Percentiles rank a stretch among this genome's conserved stretches.
Conservation (phyloP, 23 red algal species). For the Gracilaria gracilis region DNA sequence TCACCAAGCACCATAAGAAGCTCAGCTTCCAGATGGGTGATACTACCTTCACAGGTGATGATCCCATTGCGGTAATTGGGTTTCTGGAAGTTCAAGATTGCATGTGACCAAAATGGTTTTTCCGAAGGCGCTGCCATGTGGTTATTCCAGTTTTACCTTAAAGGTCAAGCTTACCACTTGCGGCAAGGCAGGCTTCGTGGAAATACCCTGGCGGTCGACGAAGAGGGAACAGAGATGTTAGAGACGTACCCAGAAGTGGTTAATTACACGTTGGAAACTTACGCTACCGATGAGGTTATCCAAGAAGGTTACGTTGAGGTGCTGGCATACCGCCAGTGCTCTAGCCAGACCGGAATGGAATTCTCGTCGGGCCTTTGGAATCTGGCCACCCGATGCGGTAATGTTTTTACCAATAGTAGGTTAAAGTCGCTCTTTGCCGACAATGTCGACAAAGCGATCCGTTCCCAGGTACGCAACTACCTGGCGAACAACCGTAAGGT, state of each 20-base stretch:
- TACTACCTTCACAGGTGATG: too few species aligned
- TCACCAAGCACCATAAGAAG: too few species aligned
- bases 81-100: constrained; percentile 21
- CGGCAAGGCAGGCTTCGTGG: neutral
- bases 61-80: neutral
- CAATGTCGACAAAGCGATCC: too few species aligned
- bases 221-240: neutral
- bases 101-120: constrained; percentile 25
- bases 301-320: constrained; percentile 9
- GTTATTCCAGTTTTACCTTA: too few species aligned
- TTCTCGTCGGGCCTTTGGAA: too few species aligned
- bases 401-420: too few species aligned
- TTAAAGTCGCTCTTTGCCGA: too few species aligned
- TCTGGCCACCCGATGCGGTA: too few species aligned
- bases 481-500: too few species aligned
- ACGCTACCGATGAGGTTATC: constrained; percentile 39
- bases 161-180: constrained; percentile 21
- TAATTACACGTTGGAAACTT: constrained; percentile 15
- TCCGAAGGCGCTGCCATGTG: constrained; percentile 14
- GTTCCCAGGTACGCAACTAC: too few species aligned
- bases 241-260: neutral
- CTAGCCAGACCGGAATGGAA: constrained; percentile 26
- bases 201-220: neutral
- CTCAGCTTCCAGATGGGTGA: too few species aligned
- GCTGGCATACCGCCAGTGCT: neutral